These are phyloP conservation scores for Fusarium sp. DNA, from an alignment of 2,329 filamentous ascomycete species.

Conservation along the genomic window DNA sequence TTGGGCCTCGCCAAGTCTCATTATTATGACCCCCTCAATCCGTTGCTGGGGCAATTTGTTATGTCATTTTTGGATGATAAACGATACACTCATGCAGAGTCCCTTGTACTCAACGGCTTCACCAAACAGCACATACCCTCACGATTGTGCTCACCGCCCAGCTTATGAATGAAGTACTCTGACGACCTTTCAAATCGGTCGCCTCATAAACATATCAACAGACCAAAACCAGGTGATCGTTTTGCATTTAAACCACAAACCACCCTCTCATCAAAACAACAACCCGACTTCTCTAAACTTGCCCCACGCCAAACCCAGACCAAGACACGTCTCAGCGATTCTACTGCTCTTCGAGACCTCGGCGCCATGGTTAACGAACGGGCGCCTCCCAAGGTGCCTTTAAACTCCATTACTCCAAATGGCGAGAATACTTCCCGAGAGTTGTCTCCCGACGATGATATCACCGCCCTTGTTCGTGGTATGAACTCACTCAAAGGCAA, in stretches of 20 bases:
- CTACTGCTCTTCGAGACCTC: slow-evolving; percentile 34
- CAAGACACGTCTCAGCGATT: slow-evolving; percentile 20
- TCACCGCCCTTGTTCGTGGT: slow-evolving; percentile 50
- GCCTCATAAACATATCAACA: neutral
- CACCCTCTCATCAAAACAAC: slow-evolving; percentile 30
- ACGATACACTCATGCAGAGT: slow-evolving; percentile 27
- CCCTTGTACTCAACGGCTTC: slow-evolving; percentile 33
- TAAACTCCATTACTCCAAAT: slow-evolving; percentile 54
- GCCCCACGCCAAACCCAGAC: slow-evolving; percentile 13
- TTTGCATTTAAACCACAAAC: slow-evolving; percentile 42
- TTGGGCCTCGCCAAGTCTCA: neutral
- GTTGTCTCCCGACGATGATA: slow-evolving; percentile 51
- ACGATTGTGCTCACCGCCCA: slow-evolving; percentile 26
- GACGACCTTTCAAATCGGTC: slow-evolving; percentile 11
- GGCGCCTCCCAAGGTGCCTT: slow-evolving; percentile 59
- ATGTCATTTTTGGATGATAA: slow-evolving; percentile 40
- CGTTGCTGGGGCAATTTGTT: slow-evolving; percentile 47
- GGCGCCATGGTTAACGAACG: slow-evolving; percentile 62
- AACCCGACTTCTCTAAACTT: slow-evolving; percentile 35
- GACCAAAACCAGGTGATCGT: slow-evolving; percentile 30
- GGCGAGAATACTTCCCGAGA: slow-evolving; percentile 46
- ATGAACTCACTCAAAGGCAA: slow-evolving; percentile 46
- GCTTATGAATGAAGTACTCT: slow-evolving; percentile 27
- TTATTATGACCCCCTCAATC: slow-evolving; percentile 9
- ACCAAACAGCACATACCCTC: slow-evolving; percentile 30